Conservation (phyloP, 805 yeast species). For the Kluyveromyces wickerhamii region DNA sequence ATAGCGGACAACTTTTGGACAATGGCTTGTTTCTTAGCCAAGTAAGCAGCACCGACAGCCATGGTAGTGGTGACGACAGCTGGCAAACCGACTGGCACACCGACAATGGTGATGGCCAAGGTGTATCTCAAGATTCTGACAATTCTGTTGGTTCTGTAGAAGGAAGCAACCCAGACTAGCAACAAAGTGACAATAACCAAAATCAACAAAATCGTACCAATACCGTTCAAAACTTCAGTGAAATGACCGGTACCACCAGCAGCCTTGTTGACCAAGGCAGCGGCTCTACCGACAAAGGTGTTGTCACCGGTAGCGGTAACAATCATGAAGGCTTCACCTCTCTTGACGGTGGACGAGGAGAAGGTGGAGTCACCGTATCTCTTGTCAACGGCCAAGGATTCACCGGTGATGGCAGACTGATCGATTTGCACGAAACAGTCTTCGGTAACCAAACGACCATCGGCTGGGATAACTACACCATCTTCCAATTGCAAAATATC, state of each 20-base stretch:
- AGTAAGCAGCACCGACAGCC: conserved; percentile 99
- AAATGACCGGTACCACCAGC: conserved; percentile 91
- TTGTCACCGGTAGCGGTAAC: conserved; percentile 93
- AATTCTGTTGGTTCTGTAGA: conserved; percentile 85
- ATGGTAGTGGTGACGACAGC: conserved; percentile 97
- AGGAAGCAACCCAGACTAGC: conserved; percentile 86
- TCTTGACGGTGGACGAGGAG: conserved; percentile 91
- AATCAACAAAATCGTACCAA: conserved; percentile 86
- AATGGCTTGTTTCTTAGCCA: conserved; percentile 95
- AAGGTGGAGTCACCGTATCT: conserved; percentile 77
- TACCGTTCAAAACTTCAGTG: conserved; percentile 96
- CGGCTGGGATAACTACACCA: conserved; percentile 89
- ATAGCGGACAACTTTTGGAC: conserved; percentile 95
- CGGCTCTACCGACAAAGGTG: conserved; percentile 96
- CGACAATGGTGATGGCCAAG: conserved; percentile 90
- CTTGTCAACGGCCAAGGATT: conserved; percentile 92
- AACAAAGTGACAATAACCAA: conserved; percentile 81
- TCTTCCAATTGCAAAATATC: conserved; percentile 88
- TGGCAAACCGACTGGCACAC: conserved; percentile 98
- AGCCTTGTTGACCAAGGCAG: conserved; percentile 92
- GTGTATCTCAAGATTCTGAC: conserved; percentile 87
- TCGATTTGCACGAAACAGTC: conserved; percentile 84
- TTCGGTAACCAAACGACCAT: conserved; percentile 83
- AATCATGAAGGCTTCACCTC: conserved; percentile 92
- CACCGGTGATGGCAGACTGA: conserved; percentile 97